Base-by-base conservation (phyloP, 148 eudicot species). In the Diospyros kaki region DNA sequence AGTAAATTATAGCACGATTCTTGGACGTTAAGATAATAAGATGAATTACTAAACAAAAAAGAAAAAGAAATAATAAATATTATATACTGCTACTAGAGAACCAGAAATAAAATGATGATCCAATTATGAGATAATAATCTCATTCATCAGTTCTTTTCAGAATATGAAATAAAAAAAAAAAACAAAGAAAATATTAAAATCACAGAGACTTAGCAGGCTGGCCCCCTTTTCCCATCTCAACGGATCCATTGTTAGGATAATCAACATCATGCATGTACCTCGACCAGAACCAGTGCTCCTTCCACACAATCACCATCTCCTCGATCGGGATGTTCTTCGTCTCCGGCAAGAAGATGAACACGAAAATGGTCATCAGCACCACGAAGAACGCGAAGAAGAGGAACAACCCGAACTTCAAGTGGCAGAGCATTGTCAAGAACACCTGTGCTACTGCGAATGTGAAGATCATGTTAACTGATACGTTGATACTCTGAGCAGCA, bases 251-350 rank as follows among this genome's bases (percentile, higher is more conserved):
- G 1, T 17, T 59, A 43, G 82, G 83, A 40, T 79, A 75, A 28
- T 85, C 89, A 3, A 63, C 89, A 3, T 85, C 91, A 2, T 66
- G 69, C 58, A 87, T 76, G 69, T 74, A 91, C 48, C 81, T 81
- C 2, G 80, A 76, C 97, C 97, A 91, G 64, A 73, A 91, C 91
- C 93, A 89, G 63, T 91, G 96, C 7, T 77, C 61, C 78, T 86
- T 87, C 96, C 96, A 91, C 17, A 89, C 93, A 11, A 75, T 73
- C 38, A 64, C 77, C 96, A 89, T 91, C 55, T 92, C 97, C 44
- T 92, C 97, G n/a, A 92, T 90, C 12, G 94, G 97, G 4, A 92
- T 75, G 9, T 88, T 88, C 83, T 89, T 92, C 1, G 97, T 92
- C 84, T 92, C 97, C 4, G 94, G 94, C 73, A 92, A 71, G 85